Evolutionary conservation across 2,329 filamentous ascomycete species (phyloP).

Genomic region (Alternaria gansuensis): DNA sequence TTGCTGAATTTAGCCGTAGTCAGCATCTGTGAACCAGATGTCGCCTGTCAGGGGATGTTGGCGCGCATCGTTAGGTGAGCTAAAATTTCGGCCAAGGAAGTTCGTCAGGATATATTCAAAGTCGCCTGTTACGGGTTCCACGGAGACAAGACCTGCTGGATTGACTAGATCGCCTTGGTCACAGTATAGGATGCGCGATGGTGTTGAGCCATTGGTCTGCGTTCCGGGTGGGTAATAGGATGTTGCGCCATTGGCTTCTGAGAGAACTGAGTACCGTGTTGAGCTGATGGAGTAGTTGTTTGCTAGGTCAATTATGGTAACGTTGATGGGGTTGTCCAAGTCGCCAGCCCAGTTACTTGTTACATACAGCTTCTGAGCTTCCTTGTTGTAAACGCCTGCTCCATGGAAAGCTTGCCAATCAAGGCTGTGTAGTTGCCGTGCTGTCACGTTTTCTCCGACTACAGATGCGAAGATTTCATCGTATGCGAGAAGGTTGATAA

Average conservation of each 20-base stretch:
- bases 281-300: conserved; percentile 53
- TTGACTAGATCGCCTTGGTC: conserved; percentile 54
- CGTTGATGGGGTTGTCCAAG: conserved; percentile 47
- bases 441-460: conserved; percentile 45
- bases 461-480: conserved; percentile 47
- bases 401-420: conserved; percentile 54
- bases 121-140: conserved; percentile 58
- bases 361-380: conserved; percentile 54
- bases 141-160: conserved; percentile 54
- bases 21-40: conserved; percentile 62
- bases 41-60: conserved; percentile 56
- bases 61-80: conserved; percentile 55
- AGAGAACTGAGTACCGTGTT: conserved; percentile 52
- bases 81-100: conserved; percentile 60
- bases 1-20: conserved; percentile 45
- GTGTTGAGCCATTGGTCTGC: conserved; percentile 33
- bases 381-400: conserved; percentile 47
- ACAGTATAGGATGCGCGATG: conserved; percentile 44
- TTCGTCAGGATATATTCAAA: conserved; percentile 57
- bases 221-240: conserved; percentile 47
- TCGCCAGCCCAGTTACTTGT: conserved; percentile 51
- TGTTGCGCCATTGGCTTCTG: conserved; percentile 51
- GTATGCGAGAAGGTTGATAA: conserved; percentile 52
- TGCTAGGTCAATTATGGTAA: conserved; percentile 50
- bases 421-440: conserved; percentile 45